phyloP scores from a whole-genome alignment of 2,329 filamentous ascomycete genomes.

The Xylariaceae sp. region DNA sequence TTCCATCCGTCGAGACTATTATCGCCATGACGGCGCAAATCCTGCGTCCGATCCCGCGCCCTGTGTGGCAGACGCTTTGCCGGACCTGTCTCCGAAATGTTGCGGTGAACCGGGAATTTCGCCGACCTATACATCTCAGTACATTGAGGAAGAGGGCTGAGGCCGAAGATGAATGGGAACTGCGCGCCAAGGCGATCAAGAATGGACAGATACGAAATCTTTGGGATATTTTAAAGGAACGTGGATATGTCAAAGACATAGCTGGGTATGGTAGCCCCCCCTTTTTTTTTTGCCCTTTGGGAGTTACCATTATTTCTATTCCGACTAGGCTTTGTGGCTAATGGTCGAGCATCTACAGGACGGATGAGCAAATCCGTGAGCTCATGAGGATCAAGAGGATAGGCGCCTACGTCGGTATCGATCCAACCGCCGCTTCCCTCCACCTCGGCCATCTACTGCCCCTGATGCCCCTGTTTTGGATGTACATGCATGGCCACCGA shows the following conservation, averaged over 20 bases:
- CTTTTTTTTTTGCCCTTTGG: not conserved
- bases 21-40: conserved; percentile 19
- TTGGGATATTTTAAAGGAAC: conserved; percentile 61
- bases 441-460: conserved; percentile 77
- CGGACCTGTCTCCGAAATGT: conserved; percentile 24
- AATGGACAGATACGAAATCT: conserved; percentile 48
- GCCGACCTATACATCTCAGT: conserved; percentile 37
- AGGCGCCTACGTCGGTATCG: conserved; percentile 73
- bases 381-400: conserved; percentile 61
- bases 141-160: conserved; percentile 40
- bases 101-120: conserved; percentile 16
- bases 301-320: not conserved
- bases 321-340: not conserved
- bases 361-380: conserved; percentile 47
- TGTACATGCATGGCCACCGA: conserved; percentile 69
- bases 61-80: conserved; percentile 22
- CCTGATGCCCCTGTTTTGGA: conserved; percentile 78
- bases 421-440: conserved; percentile 73
- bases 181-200: conserved; percentile 42
- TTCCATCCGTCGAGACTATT: not conserved
- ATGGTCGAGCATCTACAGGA: conserved; percentile 13
- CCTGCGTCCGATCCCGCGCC: conserved; percentile 5
- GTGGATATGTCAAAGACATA: conserved; percentile 68
- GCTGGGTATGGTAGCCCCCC: conserved; percentile 53
- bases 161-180: conserved; percentile 44